Base-by-base conservation (phyloP, 768 basidiomycete species). In the Sarcodon sp. region DNA sequence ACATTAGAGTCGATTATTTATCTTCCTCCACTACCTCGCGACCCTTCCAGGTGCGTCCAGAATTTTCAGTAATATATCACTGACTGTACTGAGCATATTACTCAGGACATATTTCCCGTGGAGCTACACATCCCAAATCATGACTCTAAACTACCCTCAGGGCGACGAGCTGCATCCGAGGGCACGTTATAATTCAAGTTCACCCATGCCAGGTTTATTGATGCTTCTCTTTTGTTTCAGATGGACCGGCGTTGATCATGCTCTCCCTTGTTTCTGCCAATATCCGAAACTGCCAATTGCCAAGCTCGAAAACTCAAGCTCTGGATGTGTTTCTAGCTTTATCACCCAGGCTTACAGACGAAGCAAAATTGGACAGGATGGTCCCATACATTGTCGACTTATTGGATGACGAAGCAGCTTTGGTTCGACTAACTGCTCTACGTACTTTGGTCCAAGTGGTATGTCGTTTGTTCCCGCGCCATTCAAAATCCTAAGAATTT, bases 301-400 rank as follows among this genome's bases (percentile, higher is more conserved):
- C 94, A 0, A 84, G 85, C 21, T 92, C 90, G 15, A 90, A 90
- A 63, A 66, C 93, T 18, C 80, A 77, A 34, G 87, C 84, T 1
- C 64, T 98, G 43, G 91, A 97, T 56, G 73, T 94, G 4, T 83
- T 96, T 48, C 72, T 96, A 21, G 87, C 87, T 0, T 68, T 98
- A 12, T 74, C 78, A 7, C 73, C 76, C 9, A 84, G 86, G 55
- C 69, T 98, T 34, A 89, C 89, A 0, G 96, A 98, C 57, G 96
- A 97, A 62, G 90, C 92, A 3, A 93, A 93, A 60, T 66, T 97
- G 46, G 96, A 99, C 60, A 78, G 93, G 1, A 79, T 96, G 69
- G 72, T 94, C 2, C 96, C 96, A 0, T 97, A 92, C 54, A 76
- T 93, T 27, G 82, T 97, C 1, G 88, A 92, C 35, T 69, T 97